Evolutionary conservation across 2,329 filamentous ascomycete species (phyloP), one percentile per base, ranked within the genome.

Genomic region (Biscogniauxia marginata): DNA sequence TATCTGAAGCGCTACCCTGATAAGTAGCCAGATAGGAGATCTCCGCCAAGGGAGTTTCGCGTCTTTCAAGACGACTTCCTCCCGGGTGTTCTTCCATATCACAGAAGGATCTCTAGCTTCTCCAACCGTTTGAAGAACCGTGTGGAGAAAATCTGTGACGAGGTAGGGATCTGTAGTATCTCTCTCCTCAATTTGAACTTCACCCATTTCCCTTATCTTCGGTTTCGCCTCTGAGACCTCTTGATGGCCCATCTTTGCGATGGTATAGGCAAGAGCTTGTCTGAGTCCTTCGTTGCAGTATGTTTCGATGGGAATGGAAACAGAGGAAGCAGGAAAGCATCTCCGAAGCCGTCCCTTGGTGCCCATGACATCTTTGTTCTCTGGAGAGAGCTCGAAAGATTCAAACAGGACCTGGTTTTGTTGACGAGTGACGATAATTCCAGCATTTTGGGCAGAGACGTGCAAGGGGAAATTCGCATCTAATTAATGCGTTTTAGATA

Each of bases 1-100:
- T 2, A 74, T 60, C 51, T 85, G 81, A 2, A 84, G 57, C 0
- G 73, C 65, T 0, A 84, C 80, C 0, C 83, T 79, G 2, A 86
- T 53, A 0, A 85, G 69, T 0, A 86, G 70, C 82, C 82, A 87
- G 0, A 80, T 56, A 0, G 82, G 71, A 11, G 82, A 67, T 19
- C 64, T 51, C 21, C 24, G 63, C 60, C 62, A 67, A 4, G 84
- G 46, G 79, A 68, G 1, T 52, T 45, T 1, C 57, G 57, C 13
- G 57, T 55, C 49, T 6, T 65, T 50, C 71, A 71, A 82, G 4
- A 80, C 54, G 0, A 83, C 74, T 11, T 84, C 79, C 48, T 84
- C 80, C 9, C 79, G 76, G 1, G 77, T 80, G 19, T 77, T 71
- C 57, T 84, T 84, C 30, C 57, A 63, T 23, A 84, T 74, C 2